Evolutionary conservation across 1,139 yeast genomes (phyloP).

Genomic region (Protomyces gravidus): DNA sequence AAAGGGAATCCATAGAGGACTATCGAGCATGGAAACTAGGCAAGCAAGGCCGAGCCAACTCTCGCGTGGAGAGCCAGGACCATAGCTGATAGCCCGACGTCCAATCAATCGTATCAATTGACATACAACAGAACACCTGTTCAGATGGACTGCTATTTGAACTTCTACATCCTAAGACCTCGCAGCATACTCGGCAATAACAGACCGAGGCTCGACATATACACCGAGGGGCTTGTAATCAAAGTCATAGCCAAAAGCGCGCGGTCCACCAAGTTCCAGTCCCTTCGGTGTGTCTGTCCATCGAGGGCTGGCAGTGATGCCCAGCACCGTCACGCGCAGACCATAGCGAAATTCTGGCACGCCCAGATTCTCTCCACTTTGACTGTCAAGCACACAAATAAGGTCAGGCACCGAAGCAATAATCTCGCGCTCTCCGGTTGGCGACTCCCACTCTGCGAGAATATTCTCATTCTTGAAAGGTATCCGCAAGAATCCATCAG

Average conservation of each 20-base stretch:
- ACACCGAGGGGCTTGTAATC: constrained; percentile 44
- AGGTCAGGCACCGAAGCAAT: constrained; percentile 49
- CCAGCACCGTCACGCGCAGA: constrained; percentile 45
- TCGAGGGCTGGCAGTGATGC: constrained; percentile 43
- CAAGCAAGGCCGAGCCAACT: too few species aligned
- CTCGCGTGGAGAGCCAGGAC: too few species aligned
- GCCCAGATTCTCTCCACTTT: constrained; percentile 49
- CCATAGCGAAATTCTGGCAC: constrained; percentile 51
- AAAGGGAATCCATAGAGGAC: too few species aligned
- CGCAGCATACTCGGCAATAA: constrained; percentile 43
- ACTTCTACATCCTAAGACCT: neutral
- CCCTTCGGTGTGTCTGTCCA: constrained; percentile 46
- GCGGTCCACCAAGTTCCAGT: constrained; percentile 46
- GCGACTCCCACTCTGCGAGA: constrained; percentile 38
- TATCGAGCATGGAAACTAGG: too few species aligned
- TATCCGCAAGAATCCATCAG: constrained; percentile 38
- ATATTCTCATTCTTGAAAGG: constrained; percentile 51
- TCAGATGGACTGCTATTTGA: too few species aligned
- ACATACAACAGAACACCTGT: too few species aligned
- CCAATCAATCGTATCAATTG: too few species aligned
- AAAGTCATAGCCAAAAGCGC: constrained; percentile 43
- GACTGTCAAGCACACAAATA: constrained; percentile 46
- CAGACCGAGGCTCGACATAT: constrained; percentile 43
- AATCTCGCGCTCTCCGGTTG: constrained; percentile 36
- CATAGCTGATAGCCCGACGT: too few species aligned